Evolutionary conservation across 257 asterid species (phyloP).

Genomic region (Eucommia ulmoides): DNA sequence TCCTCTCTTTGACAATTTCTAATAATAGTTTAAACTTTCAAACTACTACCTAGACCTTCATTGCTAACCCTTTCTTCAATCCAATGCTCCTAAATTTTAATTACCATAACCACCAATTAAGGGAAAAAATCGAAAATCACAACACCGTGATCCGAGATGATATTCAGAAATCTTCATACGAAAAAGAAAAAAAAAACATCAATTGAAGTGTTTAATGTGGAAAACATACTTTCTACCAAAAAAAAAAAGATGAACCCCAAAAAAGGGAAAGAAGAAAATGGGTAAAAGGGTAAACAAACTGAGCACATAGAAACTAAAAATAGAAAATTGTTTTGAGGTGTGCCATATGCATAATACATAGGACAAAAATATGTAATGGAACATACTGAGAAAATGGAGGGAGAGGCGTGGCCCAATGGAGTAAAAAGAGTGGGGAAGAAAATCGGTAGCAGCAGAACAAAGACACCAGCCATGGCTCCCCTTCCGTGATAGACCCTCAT

Average conservation of each 20-base stretch:
- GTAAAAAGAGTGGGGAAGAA: slow-evolving; percentile 41
- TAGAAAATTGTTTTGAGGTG: slow-evolving; percentile 7
- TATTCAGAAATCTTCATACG: too few species aligned
- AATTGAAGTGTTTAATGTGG: background rate
- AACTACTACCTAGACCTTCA: too few species aligned
- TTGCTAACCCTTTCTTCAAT: too few species aligned
- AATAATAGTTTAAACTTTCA: too few species aligned
- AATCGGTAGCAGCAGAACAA: slow-evolving; percentile 55
- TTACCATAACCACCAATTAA: too few species aligned
- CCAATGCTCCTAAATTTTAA: too few species aligned
- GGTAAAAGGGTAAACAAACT: background rate
- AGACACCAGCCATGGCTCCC: slow-evolving; percentile 65
- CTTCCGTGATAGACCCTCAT: slow-evolving; percentile 48
- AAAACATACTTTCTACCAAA: background rate
- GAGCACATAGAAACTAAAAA: background rate
- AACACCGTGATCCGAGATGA: too few species aligned
- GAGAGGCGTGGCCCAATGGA: slow-evolving; percentile 57
- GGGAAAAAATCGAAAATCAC: too few species aligned
- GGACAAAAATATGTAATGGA: slow-evolving; percentile 8
- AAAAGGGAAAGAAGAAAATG: background rate
- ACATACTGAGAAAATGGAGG: slow-evolving; percentile 60
- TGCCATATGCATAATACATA: background rate
- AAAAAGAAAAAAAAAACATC: too few species aligned
- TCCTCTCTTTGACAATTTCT: too few species aligned
- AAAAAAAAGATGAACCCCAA: background rate